Evolutionary conservation across 306 rosid species (phyloP).

Genomic region (Dalbergia cochinchinensis): DNA sequence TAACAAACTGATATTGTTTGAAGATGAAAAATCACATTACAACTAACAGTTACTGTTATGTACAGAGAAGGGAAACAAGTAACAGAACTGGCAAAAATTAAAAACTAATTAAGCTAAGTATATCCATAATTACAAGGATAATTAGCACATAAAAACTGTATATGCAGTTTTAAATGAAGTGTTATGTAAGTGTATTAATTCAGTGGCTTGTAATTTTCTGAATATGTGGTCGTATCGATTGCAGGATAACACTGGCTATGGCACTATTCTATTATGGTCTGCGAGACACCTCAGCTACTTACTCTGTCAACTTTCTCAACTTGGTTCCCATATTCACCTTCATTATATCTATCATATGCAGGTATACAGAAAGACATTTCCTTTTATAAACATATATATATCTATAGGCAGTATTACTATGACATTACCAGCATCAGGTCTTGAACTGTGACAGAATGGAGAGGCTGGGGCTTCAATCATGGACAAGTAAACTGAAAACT

Average conservation of each 20-base stretch:
- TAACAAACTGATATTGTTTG: no score
- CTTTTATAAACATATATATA: not conserved
- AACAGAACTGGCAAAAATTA: no score
- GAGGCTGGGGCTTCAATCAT: conserved; percentile 37
- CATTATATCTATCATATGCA: conserved; percentile 46
- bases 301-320: conserved; percentile 63
- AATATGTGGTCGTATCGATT: not conserved
- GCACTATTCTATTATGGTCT: conserved; percentile 62
- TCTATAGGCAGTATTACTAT: not conserved
- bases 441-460: conserved; percentile 48
- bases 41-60: no score
- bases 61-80: no score
- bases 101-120: no score
- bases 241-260: conserved; percentile 58
- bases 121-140: no score
- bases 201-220: not conserved
- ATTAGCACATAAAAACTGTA: not conserved
- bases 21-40: no score
- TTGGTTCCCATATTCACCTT: conserved; percentile 60
- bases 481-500: conserved; percentile 48
- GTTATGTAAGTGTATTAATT: not conserved
- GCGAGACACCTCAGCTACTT: conserved; percentile 65
- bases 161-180: not conserved
- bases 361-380: conserved; percentile 35
- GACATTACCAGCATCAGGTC: not conserved